A percentile compares a stretch with the other conserved stretches of the same genome.
These are phyloP conservation scores for Eutrema yunnanense DNA, from an alignment of 345 rosid genomes.

Conservation along the genomic window DNA sequence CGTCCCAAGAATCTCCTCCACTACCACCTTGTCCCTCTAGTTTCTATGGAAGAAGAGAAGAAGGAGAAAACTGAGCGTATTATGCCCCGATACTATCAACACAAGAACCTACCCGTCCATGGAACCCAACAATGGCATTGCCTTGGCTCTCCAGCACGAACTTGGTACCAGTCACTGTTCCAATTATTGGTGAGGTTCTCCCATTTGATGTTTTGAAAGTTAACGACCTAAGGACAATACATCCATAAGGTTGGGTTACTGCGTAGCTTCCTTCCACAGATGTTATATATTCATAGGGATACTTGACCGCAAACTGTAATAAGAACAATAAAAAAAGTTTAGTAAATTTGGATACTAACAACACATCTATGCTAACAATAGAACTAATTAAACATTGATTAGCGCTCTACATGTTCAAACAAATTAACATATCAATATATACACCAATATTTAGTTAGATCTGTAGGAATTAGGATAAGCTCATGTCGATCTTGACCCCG, in stretches of 20 bases:
- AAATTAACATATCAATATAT: neutral
- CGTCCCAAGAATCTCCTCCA: slow-evolving; percentile 19
- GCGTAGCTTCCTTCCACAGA: slow-evolving; percentile 14
- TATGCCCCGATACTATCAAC: neutral
- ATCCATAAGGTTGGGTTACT: neutral
- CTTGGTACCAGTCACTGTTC: neutral
- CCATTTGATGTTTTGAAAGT: slow-evolving; percentile 10
- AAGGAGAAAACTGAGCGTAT: neutral
- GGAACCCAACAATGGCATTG: slow-evolving; percentile 13
- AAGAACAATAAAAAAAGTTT: neutral
- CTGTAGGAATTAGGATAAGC: neutral
- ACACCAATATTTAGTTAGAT: neutral
- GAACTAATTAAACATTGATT: neutral
- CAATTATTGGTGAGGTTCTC: neutral
- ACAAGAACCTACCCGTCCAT: slow-evolving; percentile 14
- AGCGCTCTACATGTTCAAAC: neutral
- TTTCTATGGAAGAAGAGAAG: neutral
- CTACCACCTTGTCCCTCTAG: slow-evolving; percentile 9
- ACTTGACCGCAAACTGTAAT: neutral
- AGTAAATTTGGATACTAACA: neutral
- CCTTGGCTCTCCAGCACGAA: neutral
- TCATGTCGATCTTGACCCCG: neutral
- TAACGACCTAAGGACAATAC: neutral
- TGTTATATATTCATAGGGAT: slow-evolving; percentile 11
- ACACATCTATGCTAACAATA: neutral